phyloP scores from a whole-genome alignment of 2,329 filamentous ascomycete genomes.

The Pestalotiopsis sp. region DNA sequence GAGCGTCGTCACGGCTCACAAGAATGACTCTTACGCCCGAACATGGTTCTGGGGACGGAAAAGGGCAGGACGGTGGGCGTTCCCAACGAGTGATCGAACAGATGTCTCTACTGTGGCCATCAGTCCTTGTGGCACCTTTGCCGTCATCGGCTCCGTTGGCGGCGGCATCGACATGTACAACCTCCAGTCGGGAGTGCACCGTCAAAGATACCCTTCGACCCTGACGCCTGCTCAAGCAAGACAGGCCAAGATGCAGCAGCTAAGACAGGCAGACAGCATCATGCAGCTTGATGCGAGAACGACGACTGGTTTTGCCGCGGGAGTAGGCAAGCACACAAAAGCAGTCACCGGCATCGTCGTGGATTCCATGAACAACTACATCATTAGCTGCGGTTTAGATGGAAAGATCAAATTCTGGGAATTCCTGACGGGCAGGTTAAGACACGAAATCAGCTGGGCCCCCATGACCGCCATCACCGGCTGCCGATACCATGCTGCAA shows the following conservation, averaged over 20 bases:
- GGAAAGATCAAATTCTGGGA: constrained; percentile 98
- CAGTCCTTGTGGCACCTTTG: constrained; percentile 92
- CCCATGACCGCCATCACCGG: constrained; percentile 75
- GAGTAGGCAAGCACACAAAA: constrained; percentile 75
- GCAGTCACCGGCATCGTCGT: constrained; percentile 85
- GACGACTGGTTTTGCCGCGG: constrained; percentile 45
- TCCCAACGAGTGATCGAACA: constrained; percentile 82
- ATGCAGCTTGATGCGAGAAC: constrained; percentile 53
- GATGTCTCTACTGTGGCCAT: constrained; percentile 86
- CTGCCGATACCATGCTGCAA: constrained; percentile 79
- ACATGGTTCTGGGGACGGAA: constrained; percentile 99
- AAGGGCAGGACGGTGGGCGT: constrained; percentile 88
- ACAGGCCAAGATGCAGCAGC: constrained; percentile 69
- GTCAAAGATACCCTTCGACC: constrained; percentile 83
- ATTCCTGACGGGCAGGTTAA: constrained; percentile 78
- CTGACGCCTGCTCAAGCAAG: constrained; percentile 79
- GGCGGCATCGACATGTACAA: constrained; percentile 96
- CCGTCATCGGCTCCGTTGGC: constrained; percentile 80
- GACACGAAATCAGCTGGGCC: constrained; percentile 83
- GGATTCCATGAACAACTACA: constrained; percentile 83
- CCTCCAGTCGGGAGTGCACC: constrained; percentile 86
- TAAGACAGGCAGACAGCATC: constrained; percentile 61
- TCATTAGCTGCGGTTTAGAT: constrained; percentile 87
- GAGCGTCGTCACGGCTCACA: constrained; percentile 91
- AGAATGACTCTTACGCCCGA: constrained; percentile 79